Evolutionary conservation across 768 basidiomycete genomes (phyloP).

Genomic region (Mrakia blollopis): DNA sequence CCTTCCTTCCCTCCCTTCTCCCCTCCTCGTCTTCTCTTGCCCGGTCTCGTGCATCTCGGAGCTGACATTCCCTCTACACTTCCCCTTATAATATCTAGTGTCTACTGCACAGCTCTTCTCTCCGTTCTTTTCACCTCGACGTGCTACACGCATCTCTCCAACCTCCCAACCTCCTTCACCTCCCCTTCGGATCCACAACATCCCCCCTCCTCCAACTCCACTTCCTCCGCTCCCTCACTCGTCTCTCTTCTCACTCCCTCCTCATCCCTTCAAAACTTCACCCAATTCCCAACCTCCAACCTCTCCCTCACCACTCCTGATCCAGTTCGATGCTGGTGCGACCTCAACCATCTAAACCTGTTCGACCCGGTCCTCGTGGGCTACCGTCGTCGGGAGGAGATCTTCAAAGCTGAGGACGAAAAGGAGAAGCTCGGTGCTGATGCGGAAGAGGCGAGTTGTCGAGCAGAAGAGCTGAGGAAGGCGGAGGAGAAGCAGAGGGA

Average conservation of each 20-base stretch:
- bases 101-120: conserved; percentile 25
- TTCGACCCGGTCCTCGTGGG: conserved; percentile 18
- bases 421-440: neutral
- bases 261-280: neutral
- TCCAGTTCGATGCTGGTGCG: conserved; percentile 11
- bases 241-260: neutral
- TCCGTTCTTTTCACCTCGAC: conserved; percentile 15
- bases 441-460: neutral
- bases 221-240: neutral
- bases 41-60: no score
- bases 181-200: neutral
- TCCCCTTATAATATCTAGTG: neutral
- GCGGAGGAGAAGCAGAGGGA: neutral
- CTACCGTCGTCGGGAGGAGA: neutral
- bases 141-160: conserved; percentile 18
- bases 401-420: neutral
- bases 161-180: neutral
- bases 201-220: neutral
- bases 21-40: no score
- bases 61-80: neutral
- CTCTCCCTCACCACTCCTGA: neutral
- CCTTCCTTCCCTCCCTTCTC: no score
- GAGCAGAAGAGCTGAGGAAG: neutral
- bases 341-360: neutral
- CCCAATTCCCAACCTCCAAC: neutral